Evolutionary conservation across 345 rosid genomes (phyloP).

Genomic region (Rubroshorea leprosula): DNA sequence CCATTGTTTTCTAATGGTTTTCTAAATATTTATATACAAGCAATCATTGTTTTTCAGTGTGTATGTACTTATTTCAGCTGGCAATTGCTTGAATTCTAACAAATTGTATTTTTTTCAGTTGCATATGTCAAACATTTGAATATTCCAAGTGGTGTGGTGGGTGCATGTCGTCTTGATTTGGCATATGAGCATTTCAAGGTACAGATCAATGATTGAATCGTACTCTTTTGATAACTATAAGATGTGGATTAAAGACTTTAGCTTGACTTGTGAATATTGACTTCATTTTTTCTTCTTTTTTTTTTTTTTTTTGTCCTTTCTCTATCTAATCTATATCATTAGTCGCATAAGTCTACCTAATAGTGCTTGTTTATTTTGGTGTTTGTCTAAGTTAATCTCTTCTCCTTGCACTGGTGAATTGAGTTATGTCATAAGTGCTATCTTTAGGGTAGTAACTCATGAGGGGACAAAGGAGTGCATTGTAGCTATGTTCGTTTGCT

Average conservation of each 20-base stretch:
- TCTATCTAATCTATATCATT: too few relatives aligned
- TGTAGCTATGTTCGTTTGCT: too few relatives aligned
- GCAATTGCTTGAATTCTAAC: constrained; percentile 13
- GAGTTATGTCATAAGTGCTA: background rate
- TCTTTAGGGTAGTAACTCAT: too few relatives aligned
- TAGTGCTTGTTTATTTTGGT: background rate
- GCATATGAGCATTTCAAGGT: constrained; percentile 99
- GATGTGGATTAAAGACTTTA: background rate
- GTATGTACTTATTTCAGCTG: constrained; percentile 8
- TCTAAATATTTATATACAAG: too few relatives aligned
- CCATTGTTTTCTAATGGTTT: too few relatives aligned
- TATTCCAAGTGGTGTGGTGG: constrained; percentile 94
- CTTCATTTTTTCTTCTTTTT: background rate
- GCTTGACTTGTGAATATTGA: background rate
- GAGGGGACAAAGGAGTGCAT: too few relatives aligned
- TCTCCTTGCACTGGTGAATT: background rate
- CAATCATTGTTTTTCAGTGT: background rate
- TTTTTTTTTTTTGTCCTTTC: background rate
- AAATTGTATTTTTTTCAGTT: constrained; percentile 38
- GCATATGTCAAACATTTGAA: constrained; percentile 76
- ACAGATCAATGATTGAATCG: too few relatives aligned
- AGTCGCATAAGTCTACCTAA: background rate
- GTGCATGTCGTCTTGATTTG: constrained; percentile 93
- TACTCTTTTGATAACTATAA: too few relatives aligned
- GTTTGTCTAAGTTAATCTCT: background rate